Conservation (phyloP, 192 early-diverging fungal genomes). For the Rhizophagus sp. region DNA sequence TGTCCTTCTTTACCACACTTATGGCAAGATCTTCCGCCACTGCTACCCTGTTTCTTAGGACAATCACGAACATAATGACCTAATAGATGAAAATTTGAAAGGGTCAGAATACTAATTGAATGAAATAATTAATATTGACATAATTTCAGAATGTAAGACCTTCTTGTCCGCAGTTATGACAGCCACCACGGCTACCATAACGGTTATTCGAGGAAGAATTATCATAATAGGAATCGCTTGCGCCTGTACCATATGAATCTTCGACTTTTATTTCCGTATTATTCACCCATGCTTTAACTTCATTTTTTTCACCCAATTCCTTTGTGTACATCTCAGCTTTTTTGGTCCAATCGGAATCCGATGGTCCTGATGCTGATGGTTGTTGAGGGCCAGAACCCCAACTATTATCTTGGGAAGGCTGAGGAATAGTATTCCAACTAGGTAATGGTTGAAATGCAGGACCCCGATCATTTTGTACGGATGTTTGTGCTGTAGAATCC, state of each 20-base stretch:
- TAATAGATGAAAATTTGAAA: background rate
- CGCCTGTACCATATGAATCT: background rate
- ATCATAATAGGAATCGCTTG: background rate
- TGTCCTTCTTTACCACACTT: background rate
- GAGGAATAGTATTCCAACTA: background rate
- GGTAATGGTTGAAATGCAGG: too few relatives aligned
- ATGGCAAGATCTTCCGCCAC: background rate
- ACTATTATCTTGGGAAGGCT: background rate
- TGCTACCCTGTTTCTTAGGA: background rate
- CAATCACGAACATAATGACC: background rate
- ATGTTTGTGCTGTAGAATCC: too few relatives aligned
- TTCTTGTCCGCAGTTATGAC: background rate
- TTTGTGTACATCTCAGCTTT: background rate
- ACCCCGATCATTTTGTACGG: too few relatives aligned
- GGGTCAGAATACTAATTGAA: background rate
- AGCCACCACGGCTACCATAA: background rate
- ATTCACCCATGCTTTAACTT: background rate
- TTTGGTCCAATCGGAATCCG: background rate
- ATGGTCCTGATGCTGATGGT: background rate
- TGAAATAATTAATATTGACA: background rate
- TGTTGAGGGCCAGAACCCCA: background rate
- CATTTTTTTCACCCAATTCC: background rate
- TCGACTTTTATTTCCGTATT: background rate
- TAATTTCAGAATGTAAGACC: background rate
- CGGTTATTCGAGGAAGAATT: background rate